These are phyloP conservation scores for Iris macrosiphon DNA, from an alignment of 106 monocot species.

Conservation along the genomic window DNA sequence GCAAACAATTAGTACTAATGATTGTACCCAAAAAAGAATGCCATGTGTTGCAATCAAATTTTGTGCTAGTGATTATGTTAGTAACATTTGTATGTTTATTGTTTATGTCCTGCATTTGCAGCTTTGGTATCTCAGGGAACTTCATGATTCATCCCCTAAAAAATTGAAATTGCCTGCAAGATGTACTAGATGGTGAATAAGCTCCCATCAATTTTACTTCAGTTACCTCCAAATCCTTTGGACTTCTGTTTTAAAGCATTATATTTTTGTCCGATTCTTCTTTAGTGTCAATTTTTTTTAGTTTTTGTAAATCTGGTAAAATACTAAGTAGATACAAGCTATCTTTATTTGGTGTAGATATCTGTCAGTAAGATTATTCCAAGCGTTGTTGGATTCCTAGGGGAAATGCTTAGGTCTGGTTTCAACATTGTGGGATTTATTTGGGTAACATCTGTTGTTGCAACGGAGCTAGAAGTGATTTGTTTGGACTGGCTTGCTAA, in stretches of 20 bases:
- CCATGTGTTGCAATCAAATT: too few species aligned
- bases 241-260: neutral
- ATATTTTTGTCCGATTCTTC: neutral
- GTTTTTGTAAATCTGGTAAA: neutral
- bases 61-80: too few species aligned
- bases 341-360: slow-evolving; percentile 37
- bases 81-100: too few species aligned
- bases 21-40: too few species aligned
- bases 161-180: slow-evolving; percentile 60
- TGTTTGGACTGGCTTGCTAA: slow-evolving; percentile 95
- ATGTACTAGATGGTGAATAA: slow-evolving; percentile 58
- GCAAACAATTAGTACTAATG: too few species aligned
- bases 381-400: slow-evolving; percentile 75
- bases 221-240: neutral
- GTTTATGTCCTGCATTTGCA: too few species aligned
- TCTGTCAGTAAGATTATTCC: slow-evolving; percentile 67
- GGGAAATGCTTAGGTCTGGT: slow-evolving; percentile 85
- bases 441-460: slow-evolving; percentile 84
- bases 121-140: slow-evolving; percentile 65
- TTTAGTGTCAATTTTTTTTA: neutral
- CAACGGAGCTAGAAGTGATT: slow-evolving; percentile 90
- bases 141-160: slow-evolving; percentile 64
- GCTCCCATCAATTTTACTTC: neutral
- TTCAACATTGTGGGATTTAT: slow-evolving; percentile 81
- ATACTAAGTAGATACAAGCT: neutral